These are phyloP conservation scores for Capronia americana DNA, from an alignment of 2,329 filamentous ascomycete genomes.

Conservation along the genomic window DNA sequence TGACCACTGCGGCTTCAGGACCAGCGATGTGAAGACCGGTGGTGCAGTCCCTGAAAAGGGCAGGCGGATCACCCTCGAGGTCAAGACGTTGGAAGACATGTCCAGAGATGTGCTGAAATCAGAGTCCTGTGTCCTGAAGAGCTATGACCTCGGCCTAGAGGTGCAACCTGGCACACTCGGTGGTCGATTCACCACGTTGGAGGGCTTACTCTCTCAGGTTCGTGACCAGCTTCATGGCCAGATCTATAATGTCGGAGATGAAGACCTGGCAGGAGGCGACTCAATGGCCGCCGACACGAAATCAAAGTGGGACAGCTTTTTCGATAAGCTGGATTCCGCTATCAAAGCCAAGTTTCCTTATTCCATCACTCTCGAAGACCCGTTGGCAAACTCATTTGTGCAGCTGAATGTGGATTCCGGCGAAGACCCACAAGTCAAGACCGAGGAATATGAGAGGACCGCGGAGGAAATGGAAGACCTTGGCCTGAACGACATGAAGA, in stretches of 20 bases:
- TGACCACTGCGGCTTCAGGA: constrained; percentile 88
- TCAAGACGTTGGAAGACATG: constrained; percentile 74
- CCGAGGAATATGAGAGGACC: constrained; percentile 84
- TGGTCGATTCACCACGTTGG: constrained; percentile 94
- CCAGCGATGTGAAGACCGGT: constrained; percentile 97
- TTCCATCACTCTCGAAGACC: constrained; percentile 82
- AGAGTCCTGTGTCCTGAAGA: constrained; percentile 86
- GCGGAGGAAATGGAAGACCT: constrained; percentile 93
- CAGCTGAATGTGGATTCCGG: constrained; percentile 77
- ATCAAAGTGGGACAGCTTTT: constrained; percentile 80
- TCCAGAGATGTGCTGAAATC: constrained; percentile 94
- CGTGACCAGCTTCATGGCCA: constrained; percentile 85
- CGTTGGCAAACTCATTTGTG: constrained; percentile 89
- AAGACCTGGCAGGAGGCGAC: constrained; percentile 70
- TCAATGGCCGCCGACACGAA: constrained; percentile 72
- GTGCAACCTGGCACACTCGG: constrained; percentile 94
- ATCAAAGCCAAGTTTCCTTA: constrained; percentile 83
- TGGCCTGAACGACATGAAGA: constrained; percentile 90
- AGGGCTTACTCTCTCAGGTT: constrained; percentile 90
- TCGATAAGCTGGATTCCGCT: constrained; percentile 74
- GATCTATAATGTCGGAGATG: constrained; percentile 78
- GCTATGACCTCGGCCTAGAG: constrained; percentile 82
- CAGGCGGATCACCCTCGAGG: constrained; percentile 78
- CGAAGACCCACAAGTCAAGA: constrained; percentile 76
- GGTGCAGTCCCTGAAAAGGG: constrained; percentile 88